Base-by-base conservation (phyloP, 2,329 filamentous ascomycete species). In the Penicillium rolfsii region DNA sequence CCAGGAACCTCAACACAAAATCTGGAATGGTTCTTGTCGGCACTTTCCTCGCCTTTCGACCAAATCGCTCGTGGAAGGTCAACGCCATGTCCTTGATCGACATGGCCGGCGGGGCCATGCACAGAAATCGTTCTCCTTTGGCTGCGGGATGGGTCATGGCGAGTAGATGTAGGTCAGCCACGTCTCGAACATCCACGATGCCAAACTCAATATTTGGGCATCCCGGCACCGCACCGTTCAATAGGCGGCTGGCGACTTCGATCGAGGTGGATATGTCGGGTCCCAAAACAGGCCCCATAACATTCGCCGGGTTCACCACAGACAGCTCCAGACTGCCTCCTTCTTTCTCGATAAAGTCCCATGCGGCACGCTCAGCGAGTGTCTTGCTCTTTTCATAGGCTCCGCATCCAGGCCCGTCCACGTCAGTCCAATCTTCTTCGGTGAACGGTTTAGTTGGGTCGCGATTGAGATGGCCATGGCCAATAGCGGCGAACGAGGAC, bases 311-410 rank as follows among this genome's bases (percentile, higher is more conserved):
- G 16, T 60, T 59, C n/a, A 62, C 45, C 19, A 53, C 53, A 22
- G 57, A 38, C 19, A 62, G 9, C 14, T 62, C 52, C n/a, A 62
- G 57, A 16, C 35, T 30, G 6, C 60, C 57, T 43, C 41, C 53
- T 56, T 56, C 53, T n/a, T 48, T 46, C 16, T 56, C 41, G 43
- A 56, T 56, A 33, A 56, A 56, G 28, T 56, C 41, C 53, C 53
- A 56, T 30, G 57, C 60, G 11, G 53, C 57, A 3, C 41, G 30
- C 57, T 62, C 60, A 8, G 57, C 60, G 9, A 62, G 6, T 14
- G 57, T 60, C 26, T 62, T 62, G 53, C 57, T 59, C 40, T 62
- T 59, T 4, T 48, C 46, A 16, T 62, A 62, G 6, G 60, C 53
- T 11, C 41, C 26, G 4, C 54, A 28, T 7, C 49, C 41, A 16